Percentiles rank a stretch among this genome's conserved stretches.
Evolutionary conservation across 2,329 filamentous ascomycete genomes (phyloP).

Genomic region (Xylariales sp.): DNA sequence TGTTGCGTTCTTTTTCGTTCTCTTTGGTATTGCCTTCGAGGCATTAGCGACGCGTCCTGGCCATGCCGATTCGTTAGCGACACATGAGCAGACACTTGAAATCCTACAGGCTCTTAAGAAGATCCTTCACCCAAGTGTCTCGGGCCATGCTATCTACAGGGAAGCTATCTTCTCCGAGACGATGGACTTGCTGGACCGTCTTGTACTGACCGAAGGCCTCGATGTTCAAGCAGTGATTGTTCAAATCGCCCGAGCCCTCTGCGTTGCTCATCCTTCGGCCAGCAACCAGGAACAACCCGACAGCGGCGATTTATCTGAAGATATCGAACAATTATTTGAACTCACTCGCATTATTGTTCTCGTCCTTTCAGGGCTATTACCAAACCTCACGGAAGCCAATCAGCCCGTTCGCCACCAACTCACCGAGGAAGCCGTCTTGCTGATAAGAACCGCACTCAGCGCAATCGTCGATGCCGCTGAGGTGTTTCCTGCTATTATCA

Average conservation of each 20-base stretch:
- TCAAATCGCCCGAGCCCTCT: slow-evolving; percentile 85
- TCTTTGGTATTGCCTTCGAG: slow-evolving; percentile 95
- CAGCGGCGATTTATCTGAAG: slow-evolving; percentile 82
- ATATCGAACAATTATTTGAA: slow-evolving; percentile 97
- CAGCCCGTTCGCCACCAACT: slow-evolving; percentile 68
- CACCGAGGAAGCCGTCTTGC: slow-evolving; percentile 78
- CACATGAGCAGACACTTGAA: slow-evolving; percentile 75
- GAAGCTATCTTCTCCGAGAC: slow-evolving; percentile 95
- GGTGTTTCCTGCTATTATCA: slow-evolving; percentile 94
- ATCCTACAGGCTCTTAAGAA: slow-evolving; percentile 91
- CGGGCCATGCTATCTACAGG: slow-evolving; percentile 92
- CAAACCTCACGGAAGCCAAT: slow-evolving; percentile 68
- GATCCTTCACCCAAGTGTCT: slow-evolving; percentile 89
- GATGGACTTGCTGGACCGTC: slow-evolving; percentile 88
- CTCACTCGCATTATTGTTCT: slow-evolving; percentile 93
- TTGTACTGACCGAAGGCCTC: slow-evolving; percentile 85
- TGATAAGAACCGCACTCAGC: slow-evolving; percentile 76
- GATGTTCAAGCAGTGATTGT: slow-evolving; percentile 90
- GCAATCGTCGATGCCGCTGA: slow-evolving; percentile 91
- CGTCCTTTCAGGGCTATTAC: slow-evolving; percentile 81
- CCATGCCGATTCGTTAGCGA: slow-evolving; percentile 60
- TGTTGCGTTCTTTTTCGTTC: slow-evolving; percentile 96
- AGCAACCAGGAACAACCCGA: slow-evolving; percentile 60
- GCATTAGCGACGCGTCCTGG: slow-evolving; percentile 79
- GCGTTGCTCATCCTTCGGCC: slow-evolving; percentile 86